Conservation (phyloP, 169 alveolate species). For the Cryptosporidium meleagridis region DNA sequence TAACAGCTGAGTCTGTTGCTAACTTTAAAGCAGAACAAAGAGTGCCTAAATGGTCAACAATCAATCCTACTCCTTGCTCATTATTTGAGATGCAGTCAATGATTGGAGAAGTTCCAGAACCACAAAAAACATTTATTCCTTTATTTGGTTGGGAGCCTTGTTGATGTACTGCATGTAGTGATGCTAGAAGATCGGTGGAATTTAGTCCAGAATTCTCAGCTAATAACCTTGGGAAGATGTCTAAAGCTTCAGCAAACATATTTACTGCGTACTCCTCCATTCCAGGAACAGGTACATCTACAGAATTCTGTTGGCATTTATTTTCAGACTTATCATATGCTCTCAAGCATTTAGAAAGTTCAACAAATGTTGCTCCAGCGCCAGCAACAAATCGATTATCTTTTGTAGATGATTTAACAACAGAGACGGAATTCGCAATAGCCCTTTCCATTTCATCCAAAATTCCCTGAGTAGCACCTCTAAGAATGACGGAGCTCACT, state of each 20-base stretch:
- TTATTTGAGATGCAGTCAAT: conserved; percentile 46
- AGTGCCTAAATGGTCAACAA: conserved; percentile 93
- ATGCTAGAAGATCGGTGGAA: conserved; percentile 82
- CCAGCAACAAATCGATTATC: conserved; percentile 93
- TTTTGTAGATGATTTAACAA: conserved; percentile 87
- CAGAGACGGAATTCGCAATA: conserved; percentile 94
- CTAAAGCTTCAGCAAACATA: conserved; percentile 97
- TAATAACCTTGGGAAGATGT: conserved; percentile 94
- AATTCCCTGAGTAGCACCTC: conserved; percentile 96
- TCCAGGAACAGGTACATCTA: conserved; percentile 82
- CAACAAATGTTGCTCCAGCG: conserved; percentile 96
- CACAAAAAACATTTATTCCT: conserved; percentile 45
- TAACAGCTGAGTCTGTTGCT: conserved; percentile 96
- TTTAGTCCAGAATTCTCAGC: conserved; percentile 97
- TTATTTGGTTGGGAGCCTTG: conserved; percentile 70
- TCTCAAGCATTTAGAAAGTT: conserved; percentile 89
- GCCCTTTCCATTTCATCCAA: conserved; percentile 99
- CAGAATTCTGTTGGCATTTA: neutral
- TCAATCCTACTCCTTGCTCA: conserved; percentile 65
- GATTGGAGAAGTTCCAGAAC: conserved; percentile 33
- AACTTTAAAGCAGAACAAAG: conserved; percentile 95
- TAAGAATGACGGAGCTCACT: conserved; percentile 92
- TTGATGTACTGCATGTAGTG: conserved; percentile 12
- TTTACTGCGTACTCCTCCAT: conserved; percentile 97
- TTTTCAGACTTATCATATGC: conserved; percentile 82